These are phyloP conservation scores for Graphiopsis chlorocephala DNA, from an alignment of 2,329 filamentous ascomycete species.

Conservation along the genomic window DNA sequence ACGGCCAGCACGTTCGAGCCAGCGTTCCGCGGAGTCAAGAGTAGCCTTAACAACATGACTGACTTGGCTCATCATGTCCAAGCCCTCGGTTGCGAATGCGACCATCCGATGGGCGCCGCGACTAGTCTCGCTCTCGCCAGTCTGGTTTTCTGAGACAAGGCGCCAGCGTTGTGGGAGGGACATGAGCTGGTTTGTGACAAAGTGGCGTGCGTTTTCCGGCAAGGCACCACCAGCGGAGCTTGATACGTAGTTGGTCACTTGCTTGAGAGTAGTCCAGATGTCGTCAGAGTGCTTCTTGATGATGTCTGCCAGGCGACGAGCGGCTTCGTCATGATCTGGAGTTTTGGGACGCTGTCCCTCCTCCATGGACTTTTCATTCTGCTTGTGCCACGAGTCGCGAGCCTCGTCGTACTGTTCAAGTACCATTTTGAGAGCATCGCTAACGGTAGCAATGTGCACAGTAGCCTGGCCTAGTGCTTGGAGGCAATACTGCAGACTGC, in stretches of 20 bases:
- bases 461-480: conserved; percentile 79
- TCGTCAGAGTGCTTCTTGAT: conserved; percentile 61
- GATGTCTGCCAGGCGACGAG: conserved; percentile 68
- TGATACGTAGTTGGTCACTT: conserved; percentile 79
- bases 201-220: conserved; percentile 78
- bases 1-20: conserved; percentile 61
- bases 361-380: conserved; percentile 43
- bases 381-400: conserved; percentile 44
- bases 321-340: conserved; percentile 38
- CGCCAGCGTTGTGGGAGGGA: conserved; percentile 81
- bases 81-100: conserved; percentile 80
- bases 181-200: conserved; percentile 81
- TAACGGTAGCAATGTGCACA: conserved; percentile 71
- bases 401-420: conserved; percentile 73
- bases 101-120: conserved; percentile 71
- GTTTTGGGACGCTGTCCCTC: conserved; percentile 30
- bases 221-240: conserved; percentile 88
- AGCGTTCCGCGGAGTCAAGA: conserved; percentile 83
- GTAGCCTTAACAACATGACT: conserved; percentile 85
- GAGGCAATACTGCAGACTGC: conserved; percentile 80
- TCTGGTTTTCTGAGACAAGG: conserved; percentile 54
- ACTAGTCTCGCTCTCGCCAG: conserved; percentile 45
- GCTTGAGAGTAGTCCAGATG: conserved; percentile 60
- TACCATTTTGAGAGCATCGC: conserved; percentile 69
- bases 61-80: conserved; percentile 93